These are phyloP conservation scores for Termitomyces sp. DNA, from an alignment of 768 basidiomycete species.

Conservation along the genomic window DNA sequence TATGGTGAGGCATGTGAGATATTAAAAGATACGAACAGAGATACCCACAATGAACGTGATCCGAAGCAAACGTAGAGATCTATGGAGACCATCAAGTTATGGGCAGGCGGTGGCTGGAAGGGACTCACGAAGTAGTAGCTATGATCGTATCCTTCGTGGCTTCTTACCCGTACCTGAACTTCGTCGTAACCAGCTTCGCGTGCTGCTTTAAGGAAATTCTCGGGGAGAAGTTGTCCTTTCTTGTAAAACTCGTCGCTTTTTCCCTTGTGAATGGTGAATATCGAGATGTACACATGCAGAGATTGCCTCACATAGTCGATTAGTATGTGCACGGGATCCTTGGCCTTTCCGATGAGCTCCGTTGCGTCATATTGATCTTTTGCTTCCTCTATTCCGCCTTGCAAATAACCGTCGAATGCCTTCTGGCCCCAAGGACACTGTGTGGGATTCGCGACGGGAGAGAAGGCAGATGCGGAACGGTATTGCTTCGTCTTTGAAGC, in stretches of 20 bases:
- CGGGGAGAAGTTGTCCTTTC: conserved; percentile 84
- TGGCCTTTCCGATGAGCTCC: conserved; percentile 60
- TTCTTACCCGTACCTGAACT: conserved; percentile 69
- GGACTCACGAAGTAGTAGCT: conserved; percentile 75
- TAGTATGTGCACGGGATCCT: conserved; percentile 68
- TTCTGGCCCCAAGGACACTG: conserved; percentile 89
- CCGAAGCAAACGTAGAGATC: conserved; percentile 87
- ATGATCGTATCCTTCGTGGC: conserved; percentile 84
- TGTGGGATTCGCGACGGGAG: conserved; percentile 82
- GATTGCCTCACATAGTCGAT: conserved; percentile 69
- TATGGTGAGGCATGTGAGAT: conserved; percentile 5
- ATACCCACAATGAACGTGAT: conserved; percentile 81
- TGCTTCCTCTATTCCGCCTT: conserved; percentile 73
- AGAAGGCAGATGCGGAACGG: conserved; percentile 85
- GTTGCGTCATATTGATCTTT: conserved; percentile 76
- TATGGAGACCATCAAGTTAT: conserved; percentile 18
- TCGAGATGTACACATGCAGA: not conserved
- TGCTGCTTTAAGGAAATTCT: conserved; percentile 79
- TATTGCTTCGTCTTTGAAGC: conserved; percentile 65
- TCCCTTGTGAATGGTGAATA: conserved; percentile 46
- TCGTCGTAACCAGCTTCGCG: conserved; percentile 68
- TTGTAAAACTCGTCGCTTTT: conserved; percentile 79
- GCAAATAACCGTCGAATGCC: conserved; percentile 83
- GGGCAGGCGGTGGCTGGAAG: not conserved
- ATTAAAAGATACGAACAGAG: conserved; percentile 9